Evolutionary conservation across 2,329 filamentous ascomycete genomes (phyloP).

Genomic region (Venturia nashicola): DNA sequence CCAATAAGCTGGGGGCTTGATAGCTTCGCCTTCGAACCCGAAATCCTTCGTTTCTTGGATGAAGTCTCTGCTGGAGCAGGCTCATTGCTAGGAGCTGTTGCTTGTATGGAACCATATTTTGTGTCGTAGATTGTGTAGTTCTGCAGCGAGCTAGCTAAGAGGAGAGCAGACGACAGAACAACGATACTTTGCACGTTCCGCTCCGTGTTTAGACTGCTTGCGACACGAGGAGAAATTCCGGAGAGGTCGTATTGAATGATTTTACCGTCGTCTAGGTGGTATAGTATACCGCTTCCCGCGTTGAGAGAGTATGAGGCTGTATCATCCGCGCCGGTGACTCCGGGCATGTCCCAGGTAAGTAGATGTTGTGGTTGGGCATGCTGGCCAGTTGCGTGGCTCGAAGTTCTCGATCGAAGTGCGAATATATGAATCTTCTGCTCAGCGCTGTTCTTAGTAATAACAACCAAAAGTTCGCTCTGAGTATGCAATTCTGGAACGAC

Average conservation of each 20-base stretch:
- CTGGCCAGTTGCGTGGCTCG: constrained; percentile 16
- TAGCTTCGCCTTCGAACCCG: not conserved
- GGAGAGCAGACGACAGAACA: constrained; percentile 52
- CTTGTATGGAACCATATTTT: constrained; percentile 45
- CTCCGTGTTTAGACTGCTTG: constrained; percentile 36
- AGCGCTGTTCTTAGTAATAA: constrained; percentile 15
- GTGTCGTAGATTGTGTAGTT: constrained; percentile 44
- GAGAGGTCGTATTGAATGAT: constrained; percentile 54
- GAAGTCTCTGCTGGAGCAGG: constrained; percentile 11
- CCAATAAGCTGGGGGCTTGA: constrained; percentile 7
- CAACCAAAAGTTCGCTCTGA: constrained; percentile 18
- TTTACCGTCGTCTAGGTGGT: constrained; percentile 42
- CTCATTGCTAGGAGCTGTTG: constrained; percentile 23
- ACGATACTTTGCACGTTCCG: constrained; percentile 48
- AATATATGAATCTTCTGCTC: constrained; percentile 17
- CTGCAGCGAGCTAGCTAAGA: constrained; percentile 46
- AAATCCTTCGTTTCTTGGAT: constrained; percentile 22
- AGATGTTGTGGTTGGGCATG: constrained; percentile 21
- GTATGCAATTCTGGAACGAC: constrained; percentile 12
- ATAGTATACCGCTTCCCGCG: constrained; percentile 48
- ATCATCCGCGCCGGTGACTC: constrained; percentile 5
- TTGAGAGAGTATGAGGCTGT: constrained; percentile 37
- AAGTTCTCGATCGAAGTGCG: constrained; percentile 20
- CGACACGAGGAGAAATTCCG: constrained; percentile 47
- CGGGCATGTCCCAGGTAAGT: constrained; percentile 19